Conservation (phyloP, 2,329 filamentous ascomycete species). For the Helicocarpus griseus region DNA sequence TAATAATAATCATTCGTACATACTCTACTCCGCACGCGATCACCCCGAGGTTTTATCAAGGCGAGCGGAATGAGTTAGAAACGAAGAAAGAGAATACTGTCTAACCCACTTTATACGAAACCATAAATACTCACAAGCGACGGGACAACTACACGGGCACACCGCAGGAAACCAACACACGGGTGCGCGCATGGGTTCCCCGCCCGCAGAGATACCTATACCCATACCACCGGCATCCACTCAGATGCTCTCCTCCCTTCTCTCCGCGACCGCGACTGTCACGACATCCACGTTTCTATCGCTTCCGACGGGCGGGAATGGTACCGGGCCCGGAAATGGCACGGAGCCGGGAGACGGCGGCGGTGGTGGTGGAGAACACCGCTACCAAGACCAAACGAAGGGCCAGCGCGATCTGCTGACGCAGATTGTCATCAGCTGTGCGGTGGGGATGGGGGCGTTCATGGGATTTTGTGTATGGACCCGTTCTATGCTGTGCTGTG, state of each 20-base stretch:
- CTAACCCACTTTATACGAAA: no score
- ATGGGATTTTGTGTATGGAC: conserved; percentile 36
- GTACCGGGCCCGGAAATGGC: conserved; percentile 6
- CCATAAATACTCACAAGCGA: no score
- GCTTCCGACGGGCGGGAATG: conserved; percentile 14
- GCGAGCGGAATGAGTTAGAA: no score
- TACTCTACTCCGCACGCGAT: no score
- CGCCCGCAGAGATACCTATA: neutral
- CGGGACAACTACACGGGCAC: neutral
- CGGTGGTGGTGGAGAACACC: conserved; percentile 14
- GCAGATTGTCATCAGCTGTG: conserved; percentile 35
- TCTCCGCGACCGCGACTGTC: conserved; percentile 22
- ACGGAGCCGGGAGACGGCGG: neutral
- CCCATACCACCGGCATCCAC: neutral
- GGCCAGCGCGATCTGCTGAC: conserved; percentile 33
- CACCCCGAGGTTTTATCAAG: no score
- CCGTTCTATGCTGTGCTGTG: neutral
- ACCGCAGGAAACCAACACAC: no score
- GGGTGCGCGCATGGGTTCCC: neutral
- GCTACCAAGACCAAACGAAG: conserved; percentile 23
- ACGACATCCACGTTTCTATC: conserved; percentile 9
- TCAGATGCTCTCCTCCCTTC: conserved; percentile 8
- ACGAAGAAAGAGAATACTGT: no score
- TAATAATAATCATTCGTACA: no score
- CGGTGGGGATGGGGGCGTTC: conserved; percentile 34